Base-by-base conservation (phyloP, 2,329 filamentous ascomycete genomes). In the Epichloe bromicola region DNA sequence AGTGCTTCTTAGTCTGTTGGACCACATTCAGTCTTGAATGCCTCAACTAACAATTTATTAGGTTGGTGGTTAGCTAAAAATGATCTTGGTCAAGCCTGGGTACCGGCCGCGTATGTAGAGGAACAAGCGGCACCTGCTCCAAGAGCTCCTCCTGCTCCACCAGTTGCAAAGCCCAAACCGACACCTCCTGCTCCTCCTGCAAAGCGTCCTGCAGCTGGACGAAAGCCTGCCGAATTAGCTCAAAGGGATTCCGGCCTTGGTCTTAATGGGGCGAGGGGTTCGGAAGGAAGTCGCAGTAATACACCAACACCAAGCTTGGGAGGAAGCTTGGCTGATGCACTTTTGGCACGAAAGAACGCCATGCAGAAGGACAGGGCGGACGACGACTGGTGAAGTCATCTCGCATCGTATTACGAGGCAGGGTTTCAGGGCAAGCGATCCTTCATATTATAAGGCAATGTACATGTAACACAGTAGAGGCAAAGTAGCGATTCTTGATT, bases 11-110 rank as follows among this genome's bases (percentile, higher is more conserved):
- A 23, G 4, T 12, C 20, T 26, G n/a, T n/a, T 10, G 12, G 5
- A 23, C 44, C 43, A 11, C 8, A 5, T n/a, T 14, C 8, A 19
- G 23, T 46, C 52, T 3, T 11, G 1, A 44, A 3, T 3, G 4
- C 4, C 20, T 15, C 15, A 8, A 11, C 17, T 23, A 65, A 75
- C 57, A 50, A 20, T 41, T 49, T 48, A n/a, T 14, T 20, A 95
- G 91, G 93, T 49, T 98, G 93, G 93, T 97, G 91, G 91, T 75
- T 97, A 45, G 93, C 85, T 56, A 91, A 88, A 72, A 86, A 84
- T 55, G 69, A 58, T 5, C 59, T 59, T 4, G 79, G 80, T n/a
- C 88, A 93, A 67, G 93, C 89, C 48, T 98, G 93, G 93, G 82
- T 93, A 3, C 93, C 93, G 0, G 86, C 90, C 19, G 88, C 91